A percentile compares a stretch with the other conserved stretches of the same genome.
These are phyloP conservation scores for Panicum miliaceum DNA, from an alignment of 176 grass and related monocot genomes.

Conservation along the genomic window DNA sequence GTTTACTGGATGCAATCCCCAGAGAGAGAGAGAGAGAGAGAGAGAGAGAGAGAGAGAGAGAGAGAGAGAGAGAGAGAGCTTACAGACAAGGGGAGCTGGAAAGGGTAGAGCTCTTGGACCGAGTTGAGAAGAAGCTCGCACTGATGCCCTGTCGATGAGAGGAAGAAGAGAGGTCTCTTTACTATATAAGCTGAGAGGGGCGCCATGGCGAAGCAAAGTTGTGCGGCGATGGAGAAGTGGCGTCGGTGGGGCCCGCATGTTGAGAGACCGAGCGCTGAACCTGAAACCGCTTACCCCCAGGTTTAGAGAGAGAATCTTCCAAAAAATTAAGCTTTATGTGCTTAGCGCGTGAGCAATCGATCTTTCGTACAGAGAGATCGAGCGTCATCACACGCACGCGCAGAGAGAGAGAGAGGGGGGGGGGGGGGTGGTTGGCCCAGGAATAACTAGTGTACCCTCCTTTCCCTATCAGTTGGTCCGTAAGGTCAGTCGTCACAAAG, in stretches of 20 bases:
- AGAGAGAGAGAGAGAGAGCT: slow-evolving; percentile 5
- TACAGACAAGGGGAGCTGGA: slow-evolving; percentile 27
- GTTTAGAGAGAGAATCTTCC: slow-evolving; percentile 20
- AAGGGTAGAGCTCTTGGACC: slow-evolving; percentile 7
- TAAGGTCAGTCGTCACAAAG: not conserved
- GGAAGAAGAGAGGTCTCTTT: slow-evolving; percentile 15
- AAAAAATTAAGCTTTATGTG: slow-evolving; percentile 16
- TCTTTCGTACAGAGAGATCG: not conserved
- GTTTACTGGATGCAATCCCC: slow-evolving; percentile 24
- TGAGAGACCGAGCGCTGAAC: not conserved
- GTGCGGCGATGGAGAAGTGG: slow-evolving; percentile 13
- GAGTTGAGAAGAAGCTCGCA: slow-evolving; percentile 6
- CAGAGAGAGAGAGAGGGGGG: not conserved
- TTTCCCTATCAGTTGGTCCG: not conserved
- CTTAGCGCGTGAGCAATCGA: slow-evolving; percentile 31
- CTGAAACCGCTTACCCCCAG: slow-evolving; percentile 11
- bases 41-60: no score
- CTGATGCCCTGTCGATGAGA: slow-evolving; percentile 21
- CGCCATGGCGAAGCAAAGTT: not conserved
- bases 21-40: not conserved
- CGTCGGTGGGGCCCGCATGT: not conserved
- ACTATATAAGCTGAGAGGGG: slow-evolving; percentile 35
- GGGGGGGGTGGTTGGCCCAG: not conserved
- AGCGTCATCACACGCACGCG: not conserved
- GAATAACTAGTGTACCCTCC: not conserved